phyloP scores from a whole-genome alignment of 768 basidiomycete genomes.

The Crassisporium funariophilum region DNA sequence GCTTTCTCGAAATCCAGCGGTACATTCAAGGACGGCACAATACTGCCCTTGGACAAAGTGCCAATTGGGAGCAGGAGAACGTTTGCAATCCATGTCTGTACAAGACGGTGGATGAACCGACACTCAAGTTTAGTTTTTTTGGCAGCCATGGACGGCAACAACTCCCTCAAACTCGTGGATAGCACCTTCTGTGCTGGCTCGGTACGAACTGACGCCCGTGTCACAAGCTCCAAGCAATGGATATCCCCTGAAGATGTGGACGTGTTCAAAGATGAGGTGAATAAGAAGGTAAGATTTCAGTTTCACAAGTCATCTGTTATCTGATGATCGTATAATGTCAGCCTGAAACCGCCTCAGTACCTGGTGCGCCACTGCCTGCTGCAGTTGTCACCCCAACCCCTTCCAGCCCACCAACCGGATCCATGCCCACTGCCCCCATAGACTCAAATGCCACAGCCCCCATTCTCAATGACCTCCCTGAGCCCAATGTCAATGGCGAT shows the following conservation, averaged over 20 bases:
- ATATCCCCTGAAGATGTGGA: not conserved
- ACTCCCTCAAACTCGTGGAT: not conserved
- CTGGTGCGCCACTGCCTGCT: not conserved
- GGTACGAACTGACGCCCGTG: not conserved
- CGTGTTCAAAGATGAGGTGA: not conserved
- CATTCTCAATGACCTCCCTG: not conserved
- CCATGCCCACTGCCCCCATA: too few species aligned
- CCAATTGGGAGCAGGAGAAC: not conserved
- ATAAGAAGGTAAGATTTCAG: too few species aligned
- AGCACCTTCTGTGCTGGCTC: not conserved
- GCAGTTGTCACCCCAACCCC: not conserved
- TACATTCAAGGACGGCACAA: not conserved
- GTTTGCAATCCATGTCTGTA: not conserved
- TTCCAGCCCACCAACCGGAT: not conserved
- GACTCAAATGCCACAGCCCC: too few species aligned
- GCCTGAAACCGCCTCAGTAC: too few species aligned
- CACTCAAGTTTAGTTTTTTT: not conserved
- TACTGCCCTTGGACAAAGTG: not conserved
- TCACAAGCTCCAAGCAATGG: not conserved
- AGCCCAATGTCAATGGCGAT: not conserved
- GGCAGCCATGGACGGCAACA: not conserved
- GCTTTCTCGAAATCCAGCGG: constrained; percentile 11
- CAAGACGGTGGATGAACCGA: not conserved
- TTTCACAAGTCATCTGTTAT: too few species aligned
- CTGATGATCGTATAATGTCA: too few species aligned